These are phyloP conservation scores for Metschnikowia colocasiae DNA, from an alignment of 805 yeast species.

Conservation along the genomic window DNA sequence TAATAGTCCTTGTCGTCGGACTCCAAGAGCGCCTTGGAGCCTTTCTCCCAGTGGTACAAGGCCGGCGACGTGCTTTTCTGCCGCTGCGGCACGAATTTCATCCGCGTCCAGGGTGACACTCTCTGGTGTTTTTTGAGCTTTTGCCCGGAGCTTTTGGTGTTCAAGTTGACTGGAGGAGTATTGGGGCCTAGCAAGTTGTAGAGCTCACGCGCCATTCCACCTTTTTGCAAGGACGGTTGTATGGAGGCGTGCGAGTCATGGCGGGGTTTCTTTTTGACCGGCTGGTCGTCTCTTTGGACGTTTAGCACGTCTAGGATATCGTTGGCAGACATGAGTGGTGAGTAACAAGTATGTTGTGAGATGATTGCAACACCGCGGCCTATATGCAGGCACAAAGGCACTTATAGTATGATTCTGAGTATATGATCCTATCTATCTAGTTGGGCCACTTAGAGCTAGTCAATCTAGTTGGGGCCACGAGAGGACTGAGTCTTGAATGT, in stretches of 20 bases:
- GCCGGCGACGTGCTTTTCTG: slow-evolving; percentile 43
- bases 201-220: slow-evolving; percentile 87
- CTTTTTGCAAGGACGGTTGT: slow-evolving; percentile 22
- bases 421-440: no score
- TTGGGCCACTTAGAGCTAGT: no score
- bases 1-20: slow-evolving; percentile 46
- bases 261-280: slow-evolving; percentile 41
- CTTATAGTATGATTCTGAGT: no score
- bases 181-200: slow-evolving; percentile 87
- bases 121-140: slow-evolving; percentile 63
- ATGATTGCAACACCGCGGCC: background rate
- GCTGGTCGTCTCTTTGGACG: slow-evolving; percentile 50
- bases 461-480: no score
- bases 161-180: slow-evolving; percentile 70
- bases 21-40: slow-evolving; percentile 47
- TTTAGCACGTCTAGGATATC: slow-evolving; percentile 78
- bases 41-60: slow-evolving; percentile 85
- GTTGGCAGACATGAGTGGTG: slow-evolving; percentile 27
- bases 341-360: background rate
- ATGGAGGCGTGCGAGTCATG: slow-evolving; percentile 9
- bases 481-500: no score
- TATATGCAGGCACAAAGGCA: background rate
- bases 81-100: slow-evolving; percentile 51
- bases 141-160: slow-evolving; percentile 30
- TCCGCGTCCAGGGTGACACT: slow-evolving; percentile 80